Evolutionary conservation across 2,329 filamentous ascomycete species (phyloP), one percentile per base, ranked within the genome.

Genomic region (Pleomassaria siparia): DNA sequence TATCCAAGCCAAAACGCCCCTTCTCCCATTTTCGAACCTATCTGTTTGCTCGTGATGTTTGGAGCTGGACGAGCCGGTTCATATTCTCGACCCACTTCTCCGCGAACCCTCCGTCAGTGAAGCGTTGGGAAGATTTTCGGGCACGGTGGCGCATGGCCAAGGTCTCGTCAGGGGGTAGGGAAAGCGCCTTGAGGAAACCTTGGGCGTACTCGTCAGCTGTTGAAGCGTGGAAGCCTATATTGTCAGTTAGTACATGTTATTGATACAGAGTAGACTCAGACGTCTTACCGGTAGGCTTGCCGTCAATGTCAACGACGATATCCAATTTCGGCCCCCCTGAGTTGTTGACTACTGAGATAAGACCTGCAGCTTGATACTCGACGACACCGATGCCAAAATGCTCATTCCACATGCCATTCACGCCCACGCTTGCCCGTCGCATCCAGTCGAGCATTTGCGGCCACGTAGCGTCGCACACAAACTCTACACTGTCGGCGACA

Each of bases 331-430:
- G 94, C 0, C 94, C 94, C 8, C 92, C 94, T 42, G 88, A 94
- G 70, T 96, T 80, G 63, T 99, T 94, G 8, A 97, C 94, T 0
- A 99, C 91, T 4, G 87, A 85, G 47, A 99, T 91, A 48, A 99
- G 76, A 1, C 94, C 94, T 0, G 94, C 94, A 3, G 94, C 94
- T 68, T 97, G 91, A 67, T 97, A 99, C 76, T 99, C 94, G 32
- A 99, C 94, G 13, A 97, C 91, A 1, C 94, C 94, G 49, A 99
- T 99, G 18, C 94, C 94, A 68, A 99, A 99, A 71, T 99, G 94
- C 74, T 99, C 94, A 69, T 96, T 97, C 92, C 94, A 99, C 94
- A 99, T 99, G 63, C 88, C 90, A 61, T 99, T 99, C 24, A 95
- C 91, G 41, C 94, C 94, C 1, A 99, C 82, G 15, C 84, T 92